Evolutionary conservation across 192 early-diverging fungal genomes (phyloP).

Genomic region (Physocladia obscura): DNA sequence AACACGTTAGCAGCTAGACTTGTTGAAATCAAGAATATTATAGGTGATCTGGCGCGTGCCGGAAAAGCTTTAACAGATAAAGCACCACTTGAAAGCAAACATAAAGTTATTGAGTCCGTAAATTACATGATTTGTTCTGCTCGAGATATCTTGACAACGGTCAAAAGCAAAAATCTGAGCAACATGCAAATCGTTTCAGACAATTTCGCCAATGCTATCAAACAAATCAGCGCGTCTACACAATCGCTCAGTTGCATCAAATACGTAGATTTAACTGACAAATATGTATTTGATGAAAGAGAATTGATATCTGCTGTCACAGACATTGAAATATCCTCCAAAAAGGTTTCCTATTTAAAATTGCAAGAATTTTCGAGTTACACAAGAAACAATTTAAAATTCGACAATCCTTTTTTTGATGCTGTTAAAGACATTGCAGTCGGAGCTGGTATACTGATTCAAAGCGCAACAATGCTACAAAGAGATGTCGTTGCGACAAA

Average conservation of each 20-base stretch:
- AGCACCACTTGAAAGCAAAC: constrained; percentile 46
- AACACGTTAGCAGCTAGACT: constrained; percentile 45
- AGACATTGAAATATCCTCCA: constrained; percentile 58
- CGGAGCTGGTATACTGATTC: no score
- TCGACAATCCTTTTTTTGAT: no score
- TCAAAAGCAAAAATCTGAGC: constrained; percentile 36
- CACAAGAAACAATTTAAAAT: constrained; percentile 46
- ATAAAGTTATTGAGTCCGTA: constrained; percentile 39
- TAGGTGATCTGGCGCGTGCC: constrained; percentile 48
- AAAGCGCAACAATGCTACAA: no score
- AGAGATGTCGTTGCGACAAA: no score
- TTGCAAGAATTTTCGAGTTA: constrained; percentile 29
- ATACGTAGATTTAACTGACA: constrained; percentile 61
- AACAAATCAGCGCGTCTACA: constrained; percentile 39
- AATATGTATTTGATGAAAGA: constrained; percentile 59
- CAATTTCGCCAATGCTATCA: constrained; percentile 43
- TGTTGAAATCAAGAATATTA: constrained; percentile 43
- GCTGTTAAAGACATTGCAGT: no score
- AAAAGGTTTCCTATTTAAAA: constrained; percentile 44
- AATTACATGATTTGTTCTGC: constrained; percentile 22
- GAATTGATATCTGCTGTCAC: constrained; percentile 54
- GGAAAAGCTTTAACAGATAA: constrained; percentile 54
- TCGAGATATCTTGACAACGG: constrained; percentile 33
- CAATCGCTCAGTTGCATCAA: constrained; percentile 45
- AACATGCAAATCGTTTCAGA: constrained; percentile 41